A percentile compares a stretch with the other conserved stretches of the same genome.
phyloP scores from a whole-genome alignment of 73 alveolate genomes.

The Breviolum minutum region DNA sequence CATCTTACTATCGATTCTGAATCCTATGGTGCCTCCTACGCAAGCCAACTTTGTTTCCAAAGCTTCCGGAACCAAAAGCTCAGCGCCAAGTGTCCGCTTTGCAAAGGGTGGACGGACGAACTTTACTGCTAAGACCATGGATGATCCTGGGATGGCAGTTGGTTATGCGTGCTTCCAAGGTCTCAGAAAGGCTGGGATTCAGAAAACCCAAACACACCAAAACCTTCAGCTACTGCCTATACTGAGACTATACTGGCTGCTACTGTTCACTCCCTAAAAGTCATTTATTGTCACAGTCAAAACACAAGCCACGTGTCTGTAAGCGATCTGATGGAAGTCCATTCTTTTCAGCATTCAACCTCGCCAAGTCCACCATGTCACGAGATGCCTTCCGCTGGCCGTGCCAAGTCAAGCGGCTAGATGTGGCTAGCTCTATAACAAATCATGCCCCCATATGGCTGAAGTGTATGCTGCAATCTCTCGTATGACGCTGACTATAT shows the following conservation, averaged over 20 bases:
- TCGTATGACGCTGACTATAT: too few species aligned
- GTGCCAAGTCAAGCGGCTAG: background rate
- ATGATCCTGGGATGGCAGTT: constrained; percentile 24
- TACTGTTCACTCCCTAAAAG: background rate
- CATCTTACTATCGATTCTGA: too few species aligned
- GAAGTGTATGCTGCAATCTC: too few species aligned
- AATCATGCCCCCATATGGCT: too few species aligned
- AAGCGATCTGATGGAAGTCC: constrained; percentile 44
- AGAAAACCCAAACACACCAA: too few species aligned
- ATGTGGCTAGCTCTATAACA: too few species aligned
- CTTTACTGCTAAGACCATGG: constrained; percentile 83
- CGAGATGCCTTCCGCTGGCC: constrained; percentile 40
- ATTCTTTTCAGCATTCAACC: constrained; percentile 55
- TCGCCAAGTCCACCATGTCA: constrained; percentile 79
- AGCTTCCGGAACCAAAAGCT: background rate
- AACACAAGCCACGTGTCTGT: background rate
- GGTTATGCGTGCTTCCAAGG: background rate
- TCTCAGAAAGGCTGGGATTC: too few species aligned
- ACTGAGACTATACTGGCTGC: too few species aligned
- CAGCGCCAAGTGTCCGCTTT: constrained; percentile 22
- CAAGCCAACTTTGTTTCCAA: background rate
- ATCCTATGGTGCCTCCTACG: background rate
- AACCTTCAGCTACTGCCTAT: too few species aligned
- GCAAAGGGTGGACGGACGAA: constrained; percentile 4
- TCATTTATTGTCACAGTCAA: too few species aligned